phyloP scores from a whole-genome alignment of 169 alveolate species.

The Eimeria maxima region DNA sequence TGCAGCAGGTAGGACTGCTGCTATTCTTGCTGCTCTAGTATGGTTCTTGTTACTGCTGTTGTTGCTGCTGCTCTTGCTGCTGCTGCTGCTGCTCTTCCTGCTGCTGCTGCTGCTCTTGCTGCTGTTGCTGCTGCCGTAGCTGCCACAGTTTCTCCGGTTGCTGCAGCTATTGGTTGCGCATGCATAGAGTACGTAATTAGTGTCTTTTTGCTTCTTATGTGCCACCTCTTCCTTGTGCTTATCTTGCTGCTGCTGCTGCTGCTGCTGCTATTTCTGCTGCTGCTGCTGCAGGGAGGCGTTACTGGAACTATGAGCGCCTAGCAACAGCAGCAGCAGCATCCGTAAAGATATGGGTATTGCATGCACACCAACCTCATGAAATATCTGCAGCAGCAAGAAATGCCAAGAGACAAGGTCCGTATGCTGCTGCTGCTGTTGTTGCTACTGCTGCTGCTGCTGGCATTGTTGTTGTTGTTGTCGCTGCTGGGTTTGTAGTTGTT shows the following conservation, averaged over 20 bases:
- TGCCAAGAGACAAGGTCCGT: constrained; percentile 44
- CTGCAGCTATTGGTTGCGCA: neutral
- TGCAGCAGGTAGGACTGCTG: neutral
- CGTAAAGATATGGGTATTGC: constrained; percentile 80
- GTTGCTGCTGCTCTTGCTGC: neutral
- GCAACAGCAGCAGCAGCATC: constrained; percentile 81
- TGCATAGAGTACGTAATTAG: no score
- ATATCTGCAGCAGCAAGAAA: constrained; percentile 42
- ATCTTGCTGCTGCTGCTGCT: no score
- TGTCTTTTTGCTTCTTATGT: no score
- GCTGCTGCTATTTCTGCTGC: constrained; percentile 46
- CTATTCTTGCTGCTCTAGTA: neutral
- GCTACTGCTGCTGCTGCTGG: constrained; percentile 9
- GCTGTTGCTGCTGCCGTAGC: neutral
- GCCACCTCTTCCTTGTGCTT: no score
- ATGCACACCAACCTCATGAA: constrained; percentile 70
- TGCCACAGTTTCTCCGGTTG: constrained; percentile 46
- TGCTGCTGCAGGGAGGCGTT: constrained; percentile 68
- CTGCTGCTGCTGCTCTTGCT: no score
- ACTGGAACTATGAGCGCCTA: constrained; percentile 77
- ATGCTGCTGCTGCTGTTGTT: constrained; percentile 29
- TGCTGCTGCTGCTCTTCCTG: neutral
- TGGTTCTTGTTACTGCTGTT: no score
- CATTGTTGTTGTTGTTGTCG: neutral
- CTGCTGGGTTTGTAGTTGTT: neutral